Conservation (phyloP, 768 basidiomycete species). For the Kwoniella bestiolae region DNA sequence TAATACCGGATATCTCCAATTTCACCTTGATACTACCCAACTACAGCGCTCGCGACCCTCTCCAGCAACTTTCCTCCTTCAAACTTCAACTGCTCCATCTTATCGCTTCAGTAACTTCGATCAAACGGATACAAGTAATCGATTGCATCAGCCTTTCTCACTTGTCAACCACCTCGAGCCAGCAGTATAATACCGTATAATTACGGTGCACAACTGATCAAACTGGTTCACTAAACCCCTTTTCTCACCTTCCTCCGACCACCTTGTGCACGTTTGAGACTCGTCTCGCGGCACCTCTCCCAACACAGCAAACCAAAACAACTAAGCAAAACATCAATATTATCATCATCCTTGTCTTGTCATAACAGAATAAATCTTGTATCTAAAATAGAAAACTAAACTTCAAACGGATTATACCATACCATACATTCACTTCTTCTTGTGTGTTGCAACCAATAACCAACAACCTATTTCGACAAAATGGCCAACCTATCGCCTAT, state of each 20-base stretch:
- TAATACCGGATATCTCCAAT: neutral
- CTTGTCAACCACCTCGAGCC: too few species aligned
- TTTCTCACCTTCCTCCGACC: conserved; percentile 35
- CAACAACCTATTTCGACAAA: conserved; percentile 1
- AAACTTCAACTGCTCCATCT: conserved; percentile 8
- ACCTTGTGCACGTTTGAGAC: conserved; percentile 57
- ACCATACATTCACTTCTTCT: conserved; percentile 8
- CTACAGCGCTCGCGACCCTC: conserved; percentile 57
- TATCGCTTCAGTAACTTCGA: conserved; percentile 1
- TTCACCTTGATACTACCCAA: neutral
- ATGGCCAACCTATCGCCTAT: conserved; percentile 38
- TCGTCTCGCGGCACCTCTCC: conserved; percentile 55
- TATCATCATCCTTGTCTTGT: conserved; percentile 4
- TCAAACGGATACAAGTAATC: conserved; percentile 34
- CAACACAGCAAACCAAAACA: neutral
- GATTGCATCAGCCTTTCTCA: neutral
- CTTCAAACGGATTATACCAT: conserved; percentile 8
- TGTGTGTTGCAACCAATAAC: neutral
- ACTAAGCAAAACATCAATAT: neutral
- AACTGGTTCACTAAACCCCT: conserved; percentile 26
- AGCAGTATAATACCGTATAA: neutral
- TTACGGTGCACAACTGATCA: conserved; percentile 11
- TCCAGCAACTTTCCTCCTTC: conserved; percentile 46
- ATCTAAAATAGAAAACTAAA: neutral
- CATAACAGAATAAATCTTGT: neutral